phyloP scores from a whole-genome alignment of 1,284 basidiomycete genomes.

The Ustilago tritici region DNA sequence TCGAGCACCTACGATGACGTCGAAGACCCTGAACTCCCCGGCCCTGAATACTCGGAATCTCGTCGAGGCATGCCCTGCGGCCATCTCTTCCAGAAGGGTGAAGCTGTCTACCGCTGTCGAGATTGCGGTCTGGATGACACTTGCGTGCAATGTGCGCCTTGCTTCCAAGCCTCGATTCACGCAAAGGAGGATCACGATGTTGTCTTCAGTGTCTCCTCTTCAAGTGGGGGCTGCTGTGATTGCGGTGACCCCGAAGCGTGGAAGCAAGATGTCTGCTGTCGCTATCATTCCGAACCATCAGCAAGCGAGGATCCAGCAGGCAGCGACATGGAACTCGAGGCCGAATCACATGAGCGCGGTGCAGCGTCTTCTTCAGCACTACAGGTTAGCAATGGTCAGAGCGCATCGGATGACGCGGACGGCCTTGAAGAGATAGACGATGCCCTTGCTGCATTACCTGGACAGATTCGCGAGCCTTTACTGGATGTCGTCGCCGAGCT shows the following conservation, averaged over 20 bases:
- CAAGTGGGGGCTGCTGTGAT: slow-evolving; percentile 67
- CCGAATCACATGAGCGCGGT: slow-evolving; percentile 19
- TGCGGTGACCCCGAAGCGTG: slow-evolving; percentile 69
- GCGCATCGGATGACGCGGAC: slow-evolving; percentile 19
- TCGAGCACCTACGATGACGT: slow-evolving; percentile 39
- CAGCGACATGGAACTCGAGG: slow-evolving; percentile 43
- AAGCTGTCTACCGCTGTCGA: slow-evolving; percentile 69
- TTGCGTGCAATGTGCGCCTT: slow-evolving; percentile 67
- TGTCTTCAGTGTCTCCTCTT: slow-evolving; percentile 64
- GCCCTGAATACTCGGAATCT: slow-evolving; percentile 64
- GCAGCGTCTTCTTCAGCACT: not conserved
- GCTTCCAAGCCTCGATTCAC: slow-evolving; percentile 66
- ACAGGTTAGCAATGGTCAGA: not conserved
- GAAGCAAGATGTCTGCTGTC: slow-evolving; percentile 62
- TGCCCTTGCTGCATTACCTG: slow-evolving; percentile 24
- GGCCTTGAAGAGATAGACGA: slow-evolving; percentile 39
- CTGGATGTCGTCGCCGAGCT: slow-evolving; percentile 80
- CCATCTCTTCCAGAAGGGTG: slow-evolving; percentile 69
- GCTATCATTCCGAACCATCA: slow-evolving; percentile 53
- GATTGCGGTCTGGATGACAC: slow-evolving; percentile 69
- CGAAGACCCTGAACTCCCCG: slow-evolving; percentile 40
- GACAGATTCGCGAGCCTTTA: slow-evolving; percentile 79
- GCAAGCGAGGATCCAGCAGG: slow-evolving; percentile 3
- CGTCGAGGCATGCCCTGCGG: slow-evolving; percentile 68
- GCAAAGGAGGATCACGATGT: slow-evolving; percentile 63